These are phyloP conservation scores for Tolypocladium tropicale DNA, from an alignment of 2,329 filamentous ascomycete species.

Conservation along the genomic window DNA sequence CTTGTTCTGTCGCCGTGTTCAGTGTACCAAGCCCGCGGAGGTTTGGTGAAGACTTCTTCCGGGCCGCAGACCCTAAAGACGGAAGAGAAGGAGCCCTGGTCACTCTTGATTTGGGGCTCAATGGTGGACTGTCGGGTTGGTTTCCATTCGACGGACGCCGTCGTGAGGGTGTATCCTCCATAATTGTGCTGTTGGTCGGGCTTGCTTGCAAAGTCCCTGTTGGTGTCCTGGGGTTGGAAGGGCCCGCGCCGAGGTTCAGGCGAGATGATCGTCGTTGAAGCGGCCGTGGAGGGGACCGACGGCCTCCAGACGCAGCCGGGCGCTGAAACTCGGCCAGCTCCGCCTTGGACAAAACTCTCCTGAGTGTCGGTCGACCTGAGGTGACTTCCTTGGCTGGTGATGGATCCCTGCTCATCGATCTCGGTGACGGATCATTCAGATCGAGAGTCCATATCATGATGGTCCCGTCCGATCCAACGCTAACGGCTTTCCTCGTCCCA, in stretches of 20 bases:
- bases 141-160: conserved; percentile 34
- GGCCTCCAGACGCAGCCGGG: conserved; percentile 33
- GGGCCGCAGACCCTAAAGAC: conserved; percentile 30
- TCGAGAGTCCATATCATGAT: conserved; percentile 69
- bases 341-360: conserved; percentile 76
- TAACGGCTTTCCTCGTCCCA: conserved; percentile 51
- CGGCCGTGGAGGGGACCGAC: conserved; percentile 44
- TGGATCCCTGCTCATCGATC: conserved; percentile 37
- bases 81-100: conserved; percentile 45
- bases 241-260: conserved; percentile 29
- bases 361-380: conserved; percentile 59
- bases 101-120: conserved; percentile 37
- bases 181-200: conserved; percentile 26
- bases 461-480: conserved; percentile 68
- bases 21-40: conserved; percentile 44
- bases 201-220: conserved; percentile 27
- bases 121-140: conserved; percentile 36
- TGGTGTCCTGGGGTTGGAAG: conserved; percentile 27
- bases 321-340: conserved; percentile 74
- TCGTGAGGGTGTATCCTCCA: conserved; percentile 37
- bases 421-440: conserved; percentile 31
- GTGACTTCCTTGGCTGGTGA: conserved; percentile 43
- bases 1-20: conserved; percentile 54
- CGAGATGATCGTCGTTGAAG: conserved; percentile 45
- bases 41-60: conserved; percentile 38